Base-by-base conservation (phyloP, 108 stramenopile genomes). In the Hondaea fermentalgiana region DNA sequence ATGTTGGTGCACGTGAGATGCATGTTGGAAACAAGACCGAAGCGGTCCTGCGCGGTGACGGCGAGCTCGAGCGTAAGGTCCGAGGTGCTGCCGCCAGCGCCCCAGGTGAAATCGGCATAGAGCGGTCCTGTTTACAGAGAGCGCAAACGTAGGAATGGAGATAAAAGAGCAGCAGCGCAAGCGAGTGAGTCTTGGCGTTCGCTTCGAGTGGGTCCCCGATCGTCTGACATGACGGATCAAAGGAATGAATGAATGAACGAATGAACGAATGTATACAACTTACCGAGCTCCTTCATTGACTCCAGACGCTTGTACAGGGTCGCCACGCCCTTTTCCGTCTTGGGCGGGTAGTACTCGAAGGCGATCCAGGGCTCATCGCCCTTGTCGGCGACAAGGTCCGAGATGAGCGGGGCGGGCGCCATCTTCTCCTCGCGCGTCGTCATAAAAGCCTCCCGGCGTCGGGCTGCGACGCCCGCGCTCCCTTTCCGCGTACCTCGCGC, bases 1-100 rank as follows among this genome's bases (percentile, higher is more conserved):
- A 99, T 98, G 94, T 99, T 99, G 88, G 99, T 99, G 95, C 99
- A 99, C 5, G 99, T 99, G 89, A 99, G 91, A 91, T 99, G 99
- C 97, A 99, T 97, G 92, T 99, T 99, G 72, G 98, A 93, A 21
- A 97, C 95, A 64, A 97, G 96, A 44, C 99, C 99, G 42, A 92
- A 91, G 12, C 23, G 17, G 58, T 94, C 87, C 59, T 97, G 95
- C 10, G 95, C 94, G 83, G 97, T 93, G 16, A 94, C 72, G 29
- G 96, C 96, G 49, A 99, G 92, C 25, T 98, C 95, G 88, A 99
- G 87, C 12, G 97, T 97, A 44, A 99, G 93, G 5, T 98, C 97
- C 19, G 98, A 96, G 28, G 99, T 99, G 87, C 96, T 97, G 25
- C 99, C 99, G 49, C 99, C 99, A 44, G 99, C 99, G 89, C 99